Base-by-base conservation (phyloP, 75 land plant species). In the Pinus tabuliformis region DNA sequence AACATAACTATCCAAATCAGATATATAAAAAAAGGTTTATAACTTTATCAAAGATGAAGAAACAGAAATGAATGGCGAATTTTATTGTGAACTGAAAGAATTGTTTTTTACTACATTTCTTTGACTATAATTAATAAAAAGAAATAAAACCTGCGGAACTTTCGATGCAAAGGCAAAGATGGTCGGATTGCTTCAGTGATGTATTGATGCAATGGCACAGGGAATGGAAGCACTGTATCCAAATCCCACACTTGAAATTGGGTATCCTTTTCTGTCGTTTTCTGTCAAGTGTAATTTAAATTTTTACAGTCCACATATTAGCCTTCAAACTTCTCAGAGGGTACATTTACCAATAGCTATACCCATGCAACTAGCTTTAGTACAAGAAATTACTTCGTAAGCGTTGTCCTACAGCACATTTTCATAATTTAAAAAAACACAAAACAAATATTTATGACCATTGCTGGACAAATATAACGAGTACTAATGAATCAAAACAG, bases 171-270 rank as follows among this genome's bases (percentile, higher is more conserved):
- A 18, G 71, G 71, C 33, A 87, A 75, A 49, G 86, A 84, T 79
- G 98, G 93, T 57, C 82, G 85, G 59, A 97, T 77, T 20, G 94
- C 85, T 81, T 89, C 85, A 28, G 81, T 49, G 12, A 91, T 59
- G 72, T 97, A 97, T 20, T 61, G 49, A 20, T 73, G 76, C 17
- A 97, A 74, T 16, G 86, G 73, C 52, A 70, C 76, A 56, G 99
- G 99, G 74, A 90, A 86, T 22, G 84, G 88, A 81, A 97, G 95
- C 42, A 78, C 86, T 54, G 95, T 86, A 85, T 97, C 99, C 76
- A 97, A 73, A 85, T 97, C 99, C 98, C 98, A 97, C 30, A 92
- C 94, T 8, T 78, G 77, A 74, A 73, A 80, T 81, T 72, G 75
- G 36, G 78, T 30, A 57, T 62, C 54, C 33, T 59, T 57, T 22